Percentiles rank a stretch among this genome's conserved stretches.
These are phyloP conservation scores for Cercospora sojina DNA, from an alignment of 2,329 filamentous ascomycete species.

Conservation along the genomic window DNA sequence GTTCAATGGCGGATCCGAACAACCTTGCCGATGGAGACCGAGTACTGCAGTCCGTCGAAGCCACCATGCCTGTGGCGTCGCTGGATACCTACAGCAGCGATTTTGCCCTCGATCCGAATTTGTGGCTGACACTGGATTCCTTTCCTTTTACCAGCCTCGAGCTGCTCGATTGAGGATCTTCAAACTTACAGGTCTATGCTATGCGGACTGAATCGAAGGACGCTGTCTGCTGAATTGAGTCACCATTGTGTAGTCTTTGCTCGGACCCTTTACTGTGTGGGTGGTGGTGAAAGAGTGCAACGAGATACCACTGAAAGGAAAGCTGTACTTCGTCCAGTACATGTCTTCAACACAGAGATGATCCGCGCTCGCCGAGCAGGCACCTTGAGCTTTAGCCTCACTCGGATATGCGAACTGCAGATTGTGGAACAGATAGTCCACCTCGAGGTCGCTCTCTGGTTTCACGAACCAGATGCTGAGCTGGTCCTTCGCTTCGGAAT, in stretches of 20 bases:
- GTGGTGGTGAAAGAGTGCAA: constrained; percentile 59
- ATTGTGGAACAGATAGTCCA: constrained; percentile 72
- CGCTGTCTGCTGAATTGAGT: constrained; percentile 38
- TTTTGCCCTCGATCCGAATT: constrained; percentile 32
- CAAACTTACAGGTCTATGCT: not conserved
- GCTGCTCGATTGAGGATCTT: not conserved
- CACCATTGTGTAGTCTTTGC: constrained; percentile 65
- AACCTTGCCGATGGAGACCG: not conserved
- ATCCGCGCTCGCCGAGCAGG: constrained; percentile 63
- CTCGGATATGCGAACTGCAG: constrained; percentile 57
- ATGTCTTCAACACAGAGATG: constrained; percentile 70
- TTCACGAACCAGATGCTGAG: constrained; percentile 74
- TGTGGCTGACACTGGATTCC: constrained; percentile 35
- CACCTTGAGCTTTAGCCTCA: constrained; percentile 39
- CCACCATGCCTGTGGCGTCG: constrained; percentile 5
- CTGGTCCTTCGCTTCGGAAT: constrained; percentile 58
- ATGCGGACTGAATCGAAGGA: not conserved
- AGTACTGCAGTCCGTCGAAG: constrained; percentile 8
- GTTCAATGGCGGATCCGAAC: not conserved
- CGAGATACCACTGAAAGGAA: constrained; percentile 60
- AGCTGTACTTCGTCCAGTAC: constrained; percentile 67
- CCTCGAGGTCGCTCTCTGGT: constrained; percentile 57
- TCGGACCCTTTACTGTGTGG: constrained; percentile 68
- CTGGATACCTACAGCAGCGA: constrained; percentile 22
- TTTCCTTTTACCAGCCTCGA: constrained; percentile 32